These are phyloP conservation scores for Erythrophleum fordii DNA, from an alignment of 306 rosid genomes.

Conservation along the genomic window DNA sequence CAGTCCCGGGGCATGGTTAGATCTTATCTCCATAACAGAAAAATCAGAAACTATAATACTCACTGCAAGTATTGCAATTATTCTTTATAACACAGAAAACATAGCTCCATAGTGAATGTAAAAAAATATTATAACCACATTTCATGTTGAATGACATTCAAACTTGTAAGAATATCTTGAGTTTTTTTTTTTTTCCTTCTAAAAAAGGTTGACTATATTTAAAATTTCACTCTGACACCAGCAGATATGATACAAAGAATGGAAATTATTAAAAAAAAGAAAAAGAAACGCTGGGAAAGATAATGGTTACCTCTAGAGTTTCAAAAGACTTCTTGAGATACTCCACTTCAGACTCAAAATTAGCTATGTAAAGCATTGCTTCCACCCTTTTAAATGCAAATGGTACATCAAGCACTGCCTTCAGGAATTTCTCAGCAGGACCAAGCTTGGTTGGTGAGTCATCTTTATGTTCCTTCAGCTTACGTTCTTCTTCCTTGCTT, in stretches of 20 bases:
- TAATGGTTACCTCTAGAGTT: conserved; percentile 71
- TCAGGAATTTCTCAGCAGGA: conserved; percentile 86
- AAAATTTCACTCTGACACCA: background rate
- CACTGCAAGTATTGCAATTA: background rate
- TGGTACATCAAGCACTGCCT: conserved; percentile 88
- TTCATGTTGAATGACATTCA: background rate
- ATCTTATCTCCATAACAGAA: background rate
- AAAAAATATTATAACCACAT: background rate
- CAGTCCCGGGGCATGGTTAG: background rate
- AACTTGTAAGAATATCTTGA: background rate
- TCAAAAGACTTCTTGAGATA: conserved; percentile 80
- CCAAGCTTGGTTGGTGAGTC: conserved; percentile 80
- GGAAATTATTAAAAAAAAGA: background rate
- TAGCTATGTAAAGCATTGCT: conserved; percentile 89
- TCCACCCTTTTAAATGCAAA: conserved; percentile 86
- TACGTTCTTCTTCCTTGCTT: conserved; percentile 89
- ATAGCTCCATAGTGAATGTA: background rate
- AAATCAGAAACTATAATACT: background rate
- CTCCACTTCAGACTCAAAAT: conserved; percentile 86
- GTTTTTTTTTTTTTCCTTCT: background rate
- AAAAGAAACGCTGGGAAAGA: background rate
- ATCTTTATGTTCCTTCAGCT: conserved; percentile 76
- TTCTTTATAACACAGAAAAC: background rate
- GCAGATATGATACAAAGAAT: background rate
- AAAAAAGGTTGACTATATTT: background rate